These are phyloP conservation scores for Scytalidium sp. DNA, from an alignment of 2,329 filamentous ascomycete species.

Conservation along the genomic window DNA sequence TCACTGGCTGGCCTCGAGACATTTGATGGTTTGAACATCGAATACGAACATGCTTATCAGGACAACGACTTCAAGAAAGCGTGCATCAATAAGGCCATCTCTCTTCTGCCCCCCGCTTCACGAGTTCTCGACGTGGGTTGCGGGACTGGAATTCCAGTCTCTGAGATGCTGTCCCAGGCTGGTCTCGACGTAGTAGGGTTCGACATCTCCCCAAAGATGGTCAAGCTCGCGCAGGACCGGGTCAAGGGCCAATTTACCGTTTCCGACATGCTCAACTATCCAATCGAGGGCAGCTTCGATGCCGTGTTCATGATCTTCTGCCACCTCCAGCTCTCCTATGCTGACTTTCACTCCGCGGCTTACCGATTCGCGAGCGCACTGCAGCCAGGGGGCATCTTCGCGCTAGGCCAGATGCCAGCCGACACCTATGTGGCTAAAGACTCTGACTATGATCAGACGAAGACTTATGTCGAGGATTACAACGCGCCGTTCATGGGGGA, in stretches of 20 bases:
- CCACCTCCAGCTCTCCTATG: constrained; percentile 23
- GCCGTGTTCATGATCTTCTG: constrained; percentile 28
- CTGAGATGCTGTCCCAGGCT: constrained; percentile 22
- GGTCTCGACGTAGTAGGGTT: constrained; percentile 25
- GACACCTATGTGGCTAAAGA: constrained; percentile 15
- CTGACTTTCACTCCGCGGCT: constrained; percentile 20
- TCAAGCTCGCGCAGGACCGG: constrained; percentile 16
- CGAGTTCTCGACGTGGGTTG: constrained; percentile 28
- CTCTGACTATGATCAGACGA: constrained; percentile 25
- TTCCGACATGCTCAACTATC: constrained; percentile 23
- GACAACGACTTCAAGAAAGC: constrained; percentile 24
- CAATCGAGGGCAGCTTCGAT: constrained; percentile 18
- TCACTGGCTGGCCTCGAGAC: constrained; percentile 19
- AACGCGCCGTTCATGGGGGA: constrained; percentile 21
- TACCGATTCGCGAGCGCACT: constrained; percentile 21
- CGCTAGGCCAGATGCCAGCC: constrained; percentile 23
- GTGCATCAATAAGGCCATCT: constrained; percentile 17
- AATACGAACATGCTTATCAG: constrained; percentile 26
- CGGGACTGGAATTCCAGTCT: constrained; percentile 28
- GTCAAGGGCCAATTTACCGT: constrained; percentile 18
- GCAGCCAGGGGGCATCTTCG: constrained; percentile 21
- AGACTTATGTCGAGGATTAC: constrained; percentile 21
- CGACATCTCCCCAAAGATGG: constrained; percentile 29
- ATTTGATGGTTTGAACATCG: constrained; percentile 23
- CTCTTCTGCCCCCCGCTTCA: constrained; percentile 7